A percentile compares a stretch with the other conserved stretches of the same genome.
Conservation (phyloP, 208 protist genomes). For the Jaenimonas drosophilae region DNA sequence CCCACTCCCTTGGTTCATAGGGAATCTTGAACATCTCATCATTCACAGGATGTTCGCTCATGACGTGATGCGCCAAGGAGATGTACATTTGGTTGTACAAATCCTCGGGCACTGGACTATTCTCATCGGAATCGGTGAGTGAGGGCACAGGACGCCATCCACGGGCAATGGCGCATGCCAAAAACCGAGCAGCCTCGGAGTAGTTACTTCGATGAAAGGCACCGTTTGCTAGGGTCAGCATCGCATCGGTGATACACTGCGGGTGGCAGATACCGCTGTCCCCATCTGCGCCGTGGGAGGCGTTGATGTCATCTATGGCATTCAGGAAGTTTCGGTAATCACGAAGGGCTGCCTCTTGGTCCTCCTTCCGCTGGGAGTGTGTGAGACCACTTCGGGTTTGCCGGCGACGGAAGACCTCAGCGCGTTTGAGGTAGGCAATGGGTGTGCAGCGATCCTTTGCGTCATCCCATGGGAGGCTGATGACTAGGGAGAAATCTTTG, state of each 20-base stretch:
- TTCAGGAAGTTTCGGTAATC: constrained; percentile 53
- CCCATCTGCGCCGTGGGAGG: neutral
- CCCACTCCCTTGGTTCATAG: constrained; percentile 59
- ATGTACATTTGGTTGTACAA: constrained; percentile 68
- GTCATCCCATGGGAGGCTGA: constrained; percentile 29
- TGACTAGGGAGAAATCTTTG: constrained; percentile 64
- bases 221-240: constrained; percentile 75
- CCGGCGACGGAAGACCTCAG: constrained; percentile 48
- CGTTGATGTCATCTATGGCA: neutral
- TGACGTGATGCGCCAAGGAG: constrained; percentile 53
- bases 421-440: constrained; percentile 66
- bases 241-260: constrained; percentile 48
- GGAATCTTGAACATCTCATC: constrained; percentile 77
- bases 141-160: constrained; percentile 45
- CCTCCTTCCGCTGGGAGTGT: constrained; percentile 15
- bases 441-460: constrained; percentile 37
- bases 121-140: neutral
- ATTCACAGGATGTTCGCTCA: constrained; percentile 22
- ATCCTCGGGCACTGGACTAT: constrained; percentile 9
- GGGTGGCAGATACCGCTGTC: constrained; percentile 20
- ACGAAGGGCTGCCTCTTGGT: constrained; percentile 34
- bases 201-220: constrained; percentile 47
- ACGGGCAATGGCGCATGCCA: constrained; percentile 52
- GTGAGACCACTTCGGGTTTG: constrained; percentile 8
- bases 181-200: constrained; percentile 43